Percentiles rank a stretch among this genome's conserved stretches.
These are phyloP conservation scores for Stephania japonica DNA, from an alignment of 164 flowering plant species.

Conservation along the genomic window DNA sequence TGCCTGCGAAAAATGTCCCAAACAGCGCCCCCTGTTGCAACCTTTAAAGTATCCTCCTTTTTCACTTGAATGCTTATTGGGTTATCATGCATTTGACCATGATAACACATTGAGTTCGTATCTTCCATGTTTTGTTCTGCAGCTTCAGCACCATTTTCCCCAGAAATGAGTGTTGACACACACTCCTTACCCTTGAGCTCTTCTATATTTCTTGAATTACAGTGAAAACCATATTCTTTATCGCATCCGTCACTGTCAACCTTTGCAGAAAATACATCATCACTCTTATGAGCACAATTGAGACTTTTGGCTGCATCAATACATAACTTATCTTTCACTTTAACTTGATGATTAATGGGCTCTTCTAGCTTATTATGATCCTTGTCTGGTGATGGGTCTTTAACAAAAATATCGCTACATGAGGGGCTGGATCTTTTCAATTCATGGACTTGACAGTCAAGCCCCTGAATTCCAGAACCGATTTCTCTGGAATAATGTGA, in stretches of 20 bases:
- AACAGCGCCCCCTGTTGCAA: conserved; percentile 56
- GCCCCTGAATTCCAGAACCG: neutral
- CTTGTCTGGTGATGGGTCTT: neutral
- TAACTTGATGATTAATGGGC: neutral
- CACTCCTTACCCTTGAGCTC: conserved; percentile 2
- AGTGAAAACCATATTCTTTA: conserved; percentile 11
- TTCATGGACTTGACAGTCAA: neutral
- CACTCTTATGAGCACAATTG: conserved; percentile 8
- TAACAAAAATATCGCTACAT: neutral
- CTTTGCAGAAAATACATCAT: neutral
- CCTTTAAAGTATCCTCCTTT: conserved; percentile 12
- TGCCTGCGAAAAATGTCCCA: conserved; percentile 88
- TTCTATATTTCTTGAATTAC: neutral
- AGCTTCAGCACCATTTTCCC: conserved; percentile 4
- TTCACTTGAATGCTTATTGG: too few species aligned
- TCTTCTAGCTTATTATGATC: neutral
- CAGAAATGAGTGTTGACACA: conserved; percentile 12
- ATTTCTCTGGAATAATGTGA: neutral
- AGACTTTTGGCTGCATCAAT: conserved; percentile 4
- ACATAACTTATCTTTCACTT: conserved; percentile 2
- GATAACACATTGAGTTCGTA: neutral
- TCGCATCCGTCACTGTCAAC: neutral
- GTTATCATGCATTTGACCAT: neutral
- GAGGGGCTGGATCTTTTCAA: neutral
- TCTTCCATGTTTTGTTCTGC: conserved; percentile 6